These are phyloP conservation scores for Ophiosphaerella korrae DNA, from an alignment of 2,329 filamentous ascomycete species.

Conservation along the genomic window DNA sequence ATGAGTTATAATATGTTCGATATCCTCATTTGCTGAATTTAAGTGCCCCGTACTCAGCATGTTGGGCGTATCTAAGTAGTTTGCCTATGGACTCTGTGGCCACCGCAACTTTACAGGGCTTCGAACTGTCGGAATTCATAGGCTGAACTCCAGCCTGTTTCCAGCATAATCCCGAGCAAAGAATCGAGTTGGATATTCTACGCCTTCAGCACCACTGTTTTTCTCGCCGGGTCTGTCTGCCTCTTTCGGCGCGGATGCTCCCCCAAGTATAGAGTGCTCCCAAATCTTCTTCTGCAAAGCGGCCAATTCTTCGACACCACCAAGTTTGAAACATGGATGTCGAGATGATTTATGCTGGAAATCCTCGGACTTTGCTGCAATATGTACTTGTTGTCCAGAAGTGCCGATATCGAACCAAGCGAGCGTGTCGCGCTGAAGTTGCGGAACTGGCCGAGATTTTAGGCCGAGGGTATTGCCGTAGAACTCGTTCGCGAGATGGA, in stretches of 20 bases:
- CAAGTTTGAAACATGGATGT: conserved; percentile 65
- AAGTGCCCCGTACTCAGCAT: too few relatives aligned
- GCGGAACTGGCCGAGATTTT: conserved; percentile 58
- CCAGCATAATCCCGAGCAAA: conserved; percentile 59
- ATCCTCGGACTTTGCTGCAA: conserved; percentile 50
- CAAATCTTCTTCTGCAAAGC: conserved; percentile 57
- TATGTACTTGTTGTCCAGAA: conserved; percentile 62
- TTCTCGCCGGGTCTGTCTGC: conserved; percentile 61
- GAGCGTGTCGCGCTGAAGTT: conserved; percentile 56
- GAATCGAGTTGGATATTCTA: conserved; percentile 66
- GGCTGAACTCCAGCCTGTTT: conserved; percentile 48
- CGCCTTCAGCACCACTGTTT: conserved; percentile 52
- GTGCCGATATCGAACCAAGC: conserved; percentile 66
- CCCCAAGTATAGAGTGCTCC: conserved; percentile 57
- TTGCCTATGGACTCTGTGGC: too few relatives aligned
- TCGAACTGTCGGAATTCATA: conserved; percentile 19
- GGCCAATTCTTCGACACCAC: conserved; percentile 54
- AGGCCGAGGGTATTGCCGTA: conserved; percentile 59
- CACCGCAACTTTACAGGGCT: neutral
- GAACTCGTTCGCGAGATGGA: conserved; percentile 15
- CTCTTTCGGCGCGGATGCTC: conserved; percentile 56
- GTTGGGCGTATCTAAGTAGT: too few relatives aligned
- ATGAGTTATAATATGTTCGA: neutral
- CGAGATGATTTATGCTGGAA: conserved; percentile 45
- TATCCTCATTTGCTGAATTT: neutral